phyloP scores from a whole-genome alignment of 495 filamentous ascomycete species.

The Bacidia rubella region DNA sequence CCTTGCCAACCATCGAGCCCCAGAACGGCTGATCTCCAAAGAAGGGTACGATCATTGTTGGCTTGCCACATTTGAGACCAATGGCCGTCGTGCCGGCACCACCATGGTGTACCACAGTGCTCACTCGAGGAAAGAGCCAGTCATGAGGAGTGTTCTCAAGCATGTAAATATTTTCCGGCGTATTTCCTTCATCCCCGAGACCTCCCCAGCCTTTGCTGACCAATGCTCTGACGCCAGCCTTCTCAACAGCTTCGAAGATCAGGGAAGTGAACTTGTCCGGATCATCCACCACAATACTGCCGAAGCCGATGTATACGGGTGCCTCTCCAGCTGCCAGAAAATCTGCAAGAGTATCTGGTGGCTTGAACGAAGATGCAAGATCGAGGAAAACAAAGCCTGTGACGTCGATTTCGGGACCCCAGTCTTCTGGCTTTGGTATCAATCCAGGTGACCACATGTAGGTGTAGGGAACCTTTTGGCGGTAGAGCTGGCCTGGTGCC shows the following conservation, averaged over 20 bases:
- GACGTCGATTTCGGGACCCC: slow-evolving; percentile 47
- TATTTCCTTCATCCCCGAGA: slow-evolving; percentile 37
- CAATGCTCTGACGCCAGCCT: slow-evolving; percentile 45
- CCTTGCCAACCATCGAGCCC: slow-evolving; percentile 42
- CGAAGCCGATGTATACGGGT: slow-evolving; percentile 55
- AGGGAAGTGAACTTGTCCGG: slow-evolving; percentile 45
- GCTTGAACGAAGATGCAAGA: slow-evolving; percentile 44
- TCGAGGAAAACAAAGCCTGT: slow-evolving; percentile 54
- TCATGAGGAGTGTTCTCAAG: slow-evolving; percentile 56
- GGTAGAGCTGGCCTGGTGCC: slow-evolving; percentile 49
- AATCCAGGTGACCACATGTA: slow-evolving; percentile 54
- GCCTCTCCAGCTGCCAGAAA: slow-evolving; percentile 43
- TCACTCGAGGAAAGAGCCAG: slow-evolving; percentile 50
- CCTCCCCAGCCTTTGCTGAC: slow-evolving; percentile 58
- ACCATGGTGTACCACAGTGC: slow-evolving; percentile 50
- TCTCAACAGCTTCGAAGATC: slow-evolving; percentile 47
- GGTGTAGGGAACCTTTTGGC: slow-evolving; percentile 47
- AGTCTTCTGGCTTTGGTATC: slow-evolving; percentile 52
- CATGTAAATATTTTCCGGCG: slow-evolving; percentile 46
- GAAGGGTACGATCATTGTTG: slow-evolving; percentile 55
- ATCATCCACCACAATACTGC: slow-evolving; percentile 56
- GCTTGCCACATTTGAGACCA: slow-evolving; percentile 47
- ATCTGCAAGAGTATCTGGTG: slow-evolving; percentile 35
- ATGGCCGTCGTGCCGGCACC: slow-evolving; percentile 56
- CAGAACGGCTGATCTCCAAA: slow-evolving; percentile 53